Percentiles rank a stretch among this genome's conserved stretches.
phyloP scores from a whole-genome alignment of 2,329 filamentous ascomycete species.

The Pyrenochaeta sp. region DNA sequence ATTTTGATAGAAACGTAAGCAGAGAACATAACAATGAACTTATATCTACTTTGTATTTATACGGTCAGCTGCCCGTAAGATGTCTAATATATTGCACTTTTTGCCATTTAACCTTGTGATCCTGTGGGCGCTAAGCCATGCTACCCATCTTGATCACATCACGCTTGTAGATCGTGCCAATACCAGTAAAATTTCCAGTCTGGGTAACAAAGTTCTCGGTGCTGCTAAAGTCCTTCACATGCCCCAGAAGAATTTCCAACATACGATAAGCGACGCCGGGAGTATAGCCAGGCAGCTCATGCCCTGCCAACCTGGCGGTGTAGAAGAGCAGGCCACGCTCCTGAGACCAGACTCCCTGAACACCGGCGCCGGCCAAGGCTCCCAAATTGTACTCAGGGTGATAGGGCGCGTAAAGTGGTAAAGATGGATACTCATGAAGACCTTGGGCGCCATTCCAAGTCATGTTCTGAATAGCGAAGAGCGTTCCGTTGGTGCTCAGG shows the following conservation, averaged over 20 bases:
- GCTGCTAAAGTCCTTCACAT: conserved; percentile 48
- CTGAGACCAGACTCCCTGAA: conserved; percentile 51
- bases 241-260: conserved; percentile 54
- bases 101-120: too few relatives aligned
- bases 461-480: conserved; percentile 63
- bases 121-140: not conserved
- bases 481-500: conserved; percentile 60
- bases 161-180: conserved; percentile 35
- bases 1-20: not conserved
- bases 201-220: conserved; percentile 47
- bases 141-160: not conserved
- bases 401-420: conserved; percentile 55
- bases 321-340: conserved; percentile 60
- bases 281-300: conserved; percentile 55
- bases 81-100: too few relatives aligned
- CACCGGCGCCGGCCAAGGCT: conserved; percentile 51
- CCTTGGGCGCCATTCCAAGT: conserved; percentile 62
- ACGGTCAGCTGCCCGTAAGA: too few relatives aligned
- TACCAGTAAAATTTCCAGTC: conserved; percentile 42
- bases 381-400: conserved; percentile 54
- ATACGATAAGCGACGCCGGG: conserved; percentile 54
- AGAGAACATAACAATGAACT: too few relatives aligned
- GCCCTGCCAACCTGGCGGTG: conserved; percentile 52
- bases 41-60: not conserved
- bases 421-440: conserved; percentile 53